Evolutionary conservation across 192 early-diverging fungal genomes (phyloP).

Genomic region (Coemansia sp.): DNA sequence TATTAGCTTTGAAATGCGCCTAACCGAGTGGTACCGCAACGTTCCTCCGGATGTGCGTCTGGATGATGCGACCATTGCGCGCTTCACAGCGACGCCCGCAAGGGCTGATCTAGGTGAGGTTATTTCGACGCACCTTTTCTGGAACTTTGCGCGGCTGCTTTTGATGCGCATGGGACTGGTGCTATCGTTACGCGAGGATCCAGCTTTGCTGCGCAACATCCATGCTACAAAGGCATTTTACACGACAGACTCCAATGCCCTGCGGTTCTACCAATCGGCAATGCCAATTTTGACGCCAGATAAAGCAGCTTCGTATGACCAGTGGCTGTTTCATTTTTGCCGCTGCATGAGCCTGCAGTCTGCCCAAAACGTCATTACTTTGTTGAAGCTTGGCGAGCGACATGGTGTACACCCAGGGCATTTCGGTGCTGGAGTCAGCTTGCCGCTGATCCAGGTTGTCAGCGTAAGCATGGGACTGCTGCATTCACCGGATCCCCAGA

Average conservation of each 20-base stretch:
- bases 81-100: slow-evolving; percentile 36
- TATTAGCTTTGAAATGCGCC: slow-evolving; percentile 48
- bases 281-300: slow-evolving; percentile 50
- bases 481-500: slow-evolving; percentile 40
- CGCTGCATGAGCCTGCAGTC: slow-evolving; percentile 51
- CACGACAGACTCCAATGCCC: slow-evolving; percentile 33
- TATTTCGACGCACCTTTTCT: slow-evolving; percentile 43
- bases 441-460: slow-evolving; percentile 45
- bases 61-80: slow-evolving; percentile 31
- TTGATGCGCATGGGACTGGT: slow-evolving; percentile 52
- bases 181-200: slow-evolving; percentile 40
- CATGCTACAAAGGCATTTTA: slow-evolving; percentile 46
- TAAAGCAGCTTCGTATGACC: slow-evolving; percentile 41
- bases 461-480: slow-evolving; percentile 46
- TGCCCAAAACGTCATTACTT: slow-evolving; percentile 44
- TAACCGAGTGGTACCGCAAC: slow-evolving; percentile 41
- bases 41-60: slow-evolving; percentile 40
- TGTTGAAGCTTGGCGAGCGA: slow-evolving; percentile 41
- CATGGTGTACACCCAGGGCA: slow-evolving; percentile 43
- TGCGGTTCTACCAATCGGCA: slow-evolving; percentile 43
- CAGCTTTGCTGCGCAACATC: slow-evolving; percentile 44
- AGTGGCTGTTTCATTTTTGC: slow-evolving; percentile 53
- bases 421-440: slow-evolving; percentile 38
- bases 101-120: slow-evolving; percentile 46
- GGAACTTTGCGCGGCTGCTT: slow-evolving; percentile 50